Conservation (phyloP, 2,329 filamentous ascomycete species). For the Cladobotryum protrusum region DNA sequence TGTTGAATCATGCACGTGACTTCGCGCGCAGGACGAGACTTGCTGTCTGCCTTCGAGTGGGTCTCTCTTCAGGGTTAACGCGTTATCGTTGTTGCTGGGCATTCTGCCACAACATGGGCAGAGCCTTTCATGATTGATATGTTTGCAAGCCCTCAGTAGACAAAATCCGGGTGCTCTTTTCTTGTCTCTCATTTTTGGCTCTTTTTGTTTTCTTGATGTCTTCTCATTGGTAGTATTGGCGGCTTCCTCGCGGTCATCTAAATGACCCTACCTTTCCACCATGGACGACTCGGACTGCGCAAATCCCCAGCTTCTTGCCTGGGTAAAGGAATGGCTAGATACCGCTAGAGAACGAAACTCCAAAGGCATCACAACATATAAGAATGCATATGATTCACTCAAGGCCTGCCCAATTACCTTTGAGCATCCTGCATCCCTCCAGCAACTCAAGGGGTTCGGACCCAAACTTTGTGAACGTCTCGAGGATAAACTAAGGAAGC, state of each 20-base stretch:
- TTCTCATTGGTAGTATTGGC: background rate
- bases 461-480: constrained; percentile 65
- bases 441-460: constrained; percentile 68
- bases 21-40: constrained; percentile 4
- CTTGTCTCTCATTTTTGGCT: background rate
- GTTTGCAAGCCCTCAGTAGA: background rate
- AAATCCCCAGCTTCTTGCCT: constrained; percentile 65
- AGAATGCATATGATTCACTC: constrained; percentile 69
- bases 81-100: background rate
- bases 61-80: background rate
- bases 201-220: background rate
- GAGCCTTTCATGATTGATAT: background rate
- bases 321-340: constrained; percentile 74
- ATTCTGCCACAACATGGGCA: background rate
- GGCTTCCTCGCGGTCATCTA: background rate
- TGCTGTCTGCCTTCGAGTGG: no score
- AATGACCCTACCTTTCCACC: background rate
- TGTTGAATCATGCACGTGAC: background rate
- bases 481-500: constrained; percentile 51
- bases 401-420: constrained; percentile 67
- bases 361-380: constrained; percentile 67
- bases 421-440: constrained; percentile 65
- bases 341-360: constrained; percentile 61
- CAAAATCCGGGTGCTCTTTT: background rate
- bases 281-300: constrained; percentile 40